Base-by-base conservation (phyloP, 2,329 filamentous ascomycete genomes). In the Coniella vitis region DNA sequence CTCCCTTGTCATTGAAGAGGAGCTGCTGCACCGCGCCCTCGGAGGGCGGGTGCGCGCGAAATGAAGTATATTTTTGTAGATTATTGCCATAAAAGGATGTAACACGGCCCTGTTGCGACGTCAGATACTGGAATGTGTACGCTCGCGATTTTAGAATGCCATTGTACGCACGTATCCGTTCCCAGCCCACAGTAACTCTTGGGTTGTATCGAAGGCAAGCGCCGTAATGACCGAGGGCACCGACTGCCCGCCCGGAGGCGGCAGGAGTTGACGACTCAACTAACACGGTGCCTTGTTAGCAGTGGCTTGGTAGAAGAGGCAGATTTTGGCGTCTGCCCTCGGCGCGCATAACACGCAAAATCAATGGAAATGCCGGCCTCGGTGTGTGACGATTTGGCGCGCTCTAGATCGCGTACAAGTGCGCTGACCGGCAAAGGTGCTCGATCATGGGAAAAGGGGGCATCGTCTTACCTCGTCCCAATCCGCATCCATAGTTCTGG, bases 131-230 rank as follows among this genome's bases (percentile, higher is more conserved):
- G 16, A 35, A n/a, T 13, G 1, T 31, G n/a, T 7, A 4, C 19
- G 12, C 19, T 51, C 47, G 43, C 9, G 17, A 35, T 2, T n/a
- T 4, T n/a, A 29, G 25, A 5, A 29, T 29, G 25, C 22, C 13
- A 4, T 10, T 16, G 2, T 16, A 50, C 79, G 72, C 74, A 93
- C 88, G 74, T 84, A 88, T 70, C 93, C 87, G 66, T 93, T 95
- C 40, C 90, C 94, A 3, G 84, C 82, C 93, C 94, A 98, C 46
- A 98, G 70, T 32, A 98, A 76, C 66, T 98, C 93, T 65, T 95
- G 86, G 35, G 78, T 76, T 49, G 85, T 86, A 66, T 98, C 93
- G 67, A 98, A 98, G 41, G 86, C 85, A 65, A 96, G 79, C 3
- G 89, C 41, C 21, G 52, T 84, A 38, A 86, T 84, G 57, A 89